Evolutionary conservation across 305 asterid species (phyloP), one percentile per base, ranked within the genome.

Genomic region (Solanum hybrid): DNA sequence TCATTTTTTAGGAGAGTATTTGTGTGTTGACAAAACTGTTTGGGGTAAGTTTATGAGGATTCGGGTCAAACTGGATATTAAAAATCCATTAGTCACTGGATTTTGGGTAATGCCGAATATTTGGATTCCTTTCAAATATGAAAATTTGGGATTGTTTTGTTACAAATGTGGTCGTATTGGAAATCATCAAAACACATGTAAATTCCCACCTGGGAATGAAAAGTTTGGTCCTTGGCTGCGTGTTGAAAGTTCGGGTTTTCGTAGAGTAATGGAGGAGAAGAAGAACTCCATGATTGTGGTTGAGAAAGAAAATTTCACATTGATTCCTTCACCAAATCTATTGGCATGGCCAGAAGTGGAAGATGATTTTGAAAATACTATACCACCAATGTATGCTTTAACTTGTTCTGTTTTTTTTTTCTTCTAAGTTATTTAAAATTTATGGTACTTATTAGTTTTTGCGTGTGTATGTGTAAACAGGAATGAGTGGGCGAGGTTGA

Each of bases 121-220:
- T 12, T 92, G 91, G 91, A 36, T 90, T 71, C 89, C 81, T 24
- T 92, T 91, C 80, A 91, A 88, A 89, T 91, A 92, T 34, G 94
- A 92, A 46, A 88, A 89, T 8, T 69, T 92, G 84, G 91, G 89
- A 12, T 20, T 32, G 1, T 91, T 90, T 73, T 92, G 92, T 78
- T 88, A 92, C 51, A 86, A 88, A 73, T 91, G 92, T 81, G 93
- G 94, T 2, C 60, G 91, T 13, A 91, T 89, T 64, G 93, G 94
- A 22, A 17, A 75, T 64, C 36, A 37, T 9, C 88, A 80, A n/a
- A 64, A 24, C 31, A 75, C 72, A 10, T 91, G 94, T 79, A 88
- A 80, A 88, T 92, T 91, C 79, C 92, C 92, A 12, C 81, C 87
- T 17, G 91, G 64, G 16, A 76, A 90, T 34, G 91, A 17, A 9